These are phyloP conservation scores for Podaxis sp. DNA, from an alignment of 768 basidiomycete genomes.

Conservation along the genomic window DNA sequence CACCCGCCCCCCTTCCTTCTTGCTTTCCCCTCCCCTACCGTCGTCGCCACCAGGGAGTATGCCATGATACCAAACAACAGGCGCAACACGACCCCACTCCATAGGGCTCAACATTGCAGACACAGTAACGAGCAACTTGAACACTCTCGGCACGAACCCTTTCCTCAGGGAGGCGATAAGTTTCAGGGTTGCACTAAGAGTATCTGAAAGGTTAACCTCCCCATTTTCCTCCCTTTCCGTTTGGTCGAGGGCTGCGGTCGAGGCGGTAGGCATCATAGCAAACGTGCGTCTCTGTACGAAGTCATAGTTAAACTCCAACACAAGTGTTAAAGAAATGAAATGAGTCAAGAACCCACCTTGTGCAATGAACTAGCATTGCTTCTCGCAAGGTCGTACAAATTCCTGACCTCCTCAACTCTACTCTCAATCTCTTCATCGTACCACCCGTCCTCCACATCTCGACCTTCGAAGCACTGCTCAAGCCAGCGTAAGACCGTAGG, in stretches of 20 bases:
- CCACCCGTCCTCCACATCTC: conserved; percentile 29
- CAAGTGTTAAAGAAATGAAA: neutral
- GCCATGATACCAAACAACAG: conserved; percentile 58
- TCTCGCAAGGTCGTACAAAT: conserved; percentile 51
- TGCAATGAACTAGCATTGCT: conserved; percentile 42
- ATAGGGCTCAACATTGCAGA: conserved; percentile 50
- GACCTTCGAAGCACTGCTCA: conserved; percentile 27
- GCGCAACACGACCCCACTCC: conserved; percentile 52
- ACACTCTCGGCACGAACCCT: conserved; percentile 44
- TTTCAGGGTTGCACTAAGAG: conserved; percentile 36
- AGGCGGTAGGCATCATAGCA: conserved; percentile 9
- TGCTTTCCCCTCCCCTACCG: neutral
- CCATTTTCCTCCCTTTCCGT: conserved; percentile 15
- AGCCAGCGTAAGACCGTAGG: conserved; percentile 45
- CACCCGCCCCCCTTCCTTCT: neutral
- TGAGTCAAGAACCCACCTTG: conserved; percentile 35
- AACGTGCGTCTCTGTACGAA: conserved; percentile 19
- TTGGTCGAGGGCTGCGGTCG: conserved; percentile 16
- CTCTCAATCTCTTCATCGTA: conserved; percentile 39
- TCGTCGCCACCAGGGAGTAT: conserved; percentile 40
- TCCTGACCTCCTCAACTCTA: conserved; percentile 47
- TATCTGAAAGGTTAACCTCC: conserved; percentile 30
- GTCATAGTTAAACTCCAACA: neutral
- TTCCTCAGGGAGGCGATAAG: conserved; percentile 45
- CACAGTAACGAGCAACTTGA: conserved; percentile 65